Evolutionary conservation across 164 flowering plant species (phyloP).

Genomic region (Annona squamosa): DNA sequence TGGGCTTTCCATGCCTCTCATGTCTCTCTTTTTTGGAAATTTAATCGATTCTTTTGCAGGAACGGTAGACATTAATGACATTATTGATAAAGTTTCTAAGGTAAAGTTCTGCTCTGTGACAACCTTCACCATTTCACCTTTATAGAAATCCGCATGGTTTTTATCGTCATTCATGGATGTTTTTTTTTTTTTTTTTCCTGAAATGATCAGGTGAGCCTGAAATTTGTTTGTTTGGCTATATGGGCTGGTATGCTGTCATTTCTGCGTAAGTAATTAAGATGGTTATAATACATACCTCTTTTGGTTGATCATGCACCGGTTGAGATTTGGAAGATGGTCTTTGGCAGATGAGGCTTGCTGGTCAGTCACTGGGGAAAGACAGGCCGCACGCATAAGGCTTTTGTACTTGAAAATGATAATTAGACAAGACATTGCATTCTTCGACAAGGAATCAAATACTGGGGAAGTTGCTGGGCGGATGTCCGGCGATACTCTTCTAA

Average conservation of each 20-base stretch:
- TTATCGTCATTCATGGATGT: too few relatives aligned
- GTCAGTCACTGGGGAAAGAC: slow-evolving; percentile 59
- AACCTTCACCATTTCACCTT: too few relatives aligned
- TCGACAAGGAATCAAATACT: slow-evolving; percentile 43
- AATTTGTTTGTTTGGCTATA: slow-evolving; percentile 42
- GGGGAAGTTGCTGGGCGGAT: slow-evolving; percentile 55
- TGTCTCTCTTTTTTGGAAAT: too few relatives aligned
- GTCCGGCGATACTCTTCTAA: slow-evolving; percentile 54
- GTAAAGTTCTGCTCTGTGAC: too few relatives aligned
- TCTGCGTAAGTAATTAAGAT: slow-evolving; percentile 33
- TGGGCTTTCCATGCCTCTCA: too few relatives aligned
- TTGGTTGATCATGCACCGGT: not conserved
- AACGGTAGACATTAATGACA: too few relatives aligned
- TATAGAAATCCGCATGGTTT: too few relatives aligned
- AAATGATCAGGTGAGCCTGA: slow-evolving; percentile 30
- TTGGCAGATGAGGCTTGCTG: slow-evolving; percentile 51
- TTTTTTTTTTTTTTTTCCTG: too few relatives aligned
- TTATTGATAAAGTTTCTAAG: too few relatives aligned
- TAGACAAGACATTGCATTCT: slow-evolving; percentile 54
- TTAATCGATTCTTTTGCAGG: too few relatives aligned
- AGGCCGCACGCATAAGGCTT: slow-evolving; percentile 43
- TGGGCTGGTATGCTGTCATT: slow-evolving; percentile 36
- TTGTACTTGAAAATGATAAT: slow-evolving; percentile 45
- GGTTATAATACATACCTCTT: not conserved
- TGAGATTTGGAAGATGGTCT: slow-evolving; percentile 10